Evolutionary conservation across 495 filamentous ascomycete genomes (phyloP), one percentile per base, ranked within the genome.

Genomic region (Xylaria acuta): DNA sequence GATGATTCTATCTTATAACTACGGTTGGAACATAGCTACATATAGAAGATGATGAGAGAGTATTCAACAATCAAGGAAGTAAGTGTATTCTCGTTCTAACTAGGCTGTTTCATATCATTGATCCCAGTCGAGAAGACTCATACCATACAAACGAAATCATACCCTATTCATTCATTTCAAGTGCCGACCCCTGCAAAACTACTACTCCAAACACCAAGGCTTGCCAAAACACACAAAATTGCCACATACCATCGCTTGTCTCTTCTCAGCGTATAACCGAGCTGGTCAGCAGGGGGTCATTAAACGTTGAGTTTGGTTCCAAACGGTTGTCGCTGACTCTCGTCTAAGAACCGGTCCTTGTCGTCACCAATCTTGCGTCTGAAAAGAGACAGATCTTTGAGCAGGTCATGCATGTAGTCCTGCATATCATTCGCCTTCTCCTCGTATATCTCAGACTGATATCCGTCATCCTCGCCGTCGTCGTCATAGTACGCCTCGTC

Each of bases 281-380:
- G 11, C 20, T 56, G 0, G 45, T 27, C 18, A 32, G 12, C 11
- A n/a, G 43, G 25, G 41, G 3, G 22, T 1, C 5, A 40, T 69
- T 47, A 80, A 25, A 78, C 67, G 64, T 78, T 79, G 5, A 70
- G 62, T 71, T 71, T 76, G 20, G 72, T 66, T 14, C 75, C 81
- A 25, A 82, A 38, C 25, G 80, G 78, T 59, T 70, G 67, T 60
- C 79, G 76, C 47, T 59, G 67, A 27, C 72, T 67, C 67, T 82
- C 80, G 14, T 79, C 80, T 73, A 84, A 62, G 73, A 89, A 89
- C n/a, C 88, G 70, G 25, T 73, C 72, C 78, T 87, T 88, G 70
- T 99, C 96, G 73, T 95, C 93, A 20, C 85, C 89, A 45, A 97
- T 86, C 83, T 97, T 97, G 75, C 89, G 88, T 77, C 90, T 91